Percentiles rank a stretch among this genome's conserved stretches.
These are phyloP conservation scores for Rhizopus arrhizus DNA, from an alignment of 371 early-diverging fungal species.

Conservation along the genomic window DNA sequence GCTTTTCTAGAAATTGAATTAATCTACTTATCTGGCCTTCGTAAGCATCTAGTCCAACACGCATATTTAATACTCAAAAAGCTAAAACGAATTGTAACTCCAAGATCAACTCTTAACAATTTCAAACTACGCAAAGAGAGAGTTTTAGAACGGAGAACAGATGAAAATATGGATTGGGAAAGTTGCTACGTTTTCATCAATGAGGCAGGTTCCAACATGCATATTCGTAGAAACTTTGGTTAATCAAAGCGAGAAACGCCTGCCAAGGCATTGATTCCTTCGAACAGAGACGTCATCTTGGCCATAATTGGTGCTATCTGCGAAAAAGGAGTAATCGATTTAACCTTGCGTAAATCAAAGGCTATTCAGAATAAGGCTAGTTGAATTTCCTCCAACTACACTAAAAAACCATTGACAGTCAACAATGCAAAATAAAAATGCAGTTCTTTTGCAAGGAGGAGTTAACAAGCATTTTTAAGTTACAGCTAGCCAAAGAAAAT, in stretches of 20 bases:
- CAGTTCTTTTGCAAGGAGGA: too few species aligned
- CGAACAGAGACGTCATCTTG: slow-evolving; percentile 3
- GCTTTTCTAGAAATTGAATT: slow-evolving; percentile 6
- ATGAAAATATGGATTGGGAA: neutral
- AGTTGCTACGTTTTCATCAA: slow-evolving; percentile 14
- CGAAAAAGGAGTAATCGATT: slow-evolving; percentile 19
- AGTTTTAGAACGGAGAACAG: slow-evolving; percentile 5
- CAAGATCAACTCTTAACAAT: slow-evolving; percentile 6
- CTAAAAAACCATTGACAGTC: too few species aligned
- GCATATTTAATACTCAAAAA: slow-evolving; percentile 19
- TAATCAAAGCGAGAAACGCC: slow-evolving; percentile 9
- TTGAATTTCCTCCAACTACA: too few species aligned
- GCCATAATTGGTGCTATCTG: slow-evolving; percentile 22
- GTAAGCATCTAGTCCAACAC: slow-evolving; percentile 17
- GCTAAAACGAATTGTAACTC: slow-evolving; percentile 3
- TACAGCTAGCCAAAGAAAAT: too few species aligned
- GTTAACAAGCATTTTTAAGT: too few species aligned
- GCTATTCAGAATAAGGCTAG: slow-evolving; percentile 13
- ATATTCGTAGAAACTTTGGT: too few species aligned
- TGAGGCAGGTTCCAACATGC: slow-evolving; percentile 23
- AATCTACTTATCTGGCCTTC: slow-evolving; percentile 12
- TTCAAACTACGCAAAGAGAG: slow-evolving; percentile 10
- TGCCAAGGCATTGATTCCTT: neutral
- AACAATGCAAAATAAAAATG: too few species aligned
- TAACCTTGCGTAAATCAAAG: slow-evolving; percentile 20